Evolutionary conservation across 1,139 yeast genomes (phyloP).

Genomic region (Chernovozyma sophiae-reginae): DNA sequence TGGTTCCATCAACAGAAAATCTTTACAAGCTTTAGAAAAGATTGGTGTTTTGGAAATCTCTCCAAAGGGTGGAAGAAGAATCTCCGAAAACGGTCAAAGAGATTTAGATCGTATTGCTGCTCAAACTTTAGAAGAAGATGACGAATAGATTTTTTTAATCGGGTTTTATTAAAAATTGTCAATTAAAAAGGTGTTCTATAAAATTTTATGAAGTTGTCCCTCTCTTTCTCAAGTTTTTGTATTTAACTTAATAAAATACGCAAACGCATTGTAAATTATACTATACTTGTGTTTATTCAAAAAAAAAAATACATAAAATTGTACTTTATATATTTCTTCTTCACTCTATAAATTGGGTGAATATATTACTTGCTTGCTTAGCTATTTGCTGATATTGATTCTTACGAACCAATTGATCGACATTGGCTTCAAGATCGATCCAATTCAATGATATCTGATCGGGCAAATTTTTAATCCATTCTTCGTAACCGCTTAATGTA

Average conservation of each 20-base stretch:
- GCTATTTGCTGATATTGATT: conserved; percentile 17
- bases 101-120: conserved; percentile 99
- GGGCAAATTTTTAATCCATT: conserved; percentile 58
- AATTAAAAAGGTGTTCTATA: conserved; percentile 9
- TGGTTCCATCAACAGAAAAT: conserved; percentile 98
- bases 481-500: conserved; percentile 25
- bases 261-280: conserved; percentile 13
- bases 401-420: conserved; percentile 25
- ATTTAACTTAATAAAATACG: conserved; percentile 11
- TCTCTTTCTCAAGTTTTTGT: conserved; percentile 10
- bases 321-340: background rate
- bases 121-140: conserved; percentile 92
- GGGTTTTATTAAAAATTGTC: conserved; percentile 8
- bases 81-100: conserved; percentile 99
- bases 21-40: conserved; percentile 96
- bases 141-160: conserved; percentile 47
- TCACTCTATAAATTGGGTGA: background rate
- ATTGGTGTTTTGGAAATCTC: conserved; percentile 95
- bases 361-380: conserved; percentile 7
- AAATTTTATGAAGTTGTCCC: conserved; percentile 5
- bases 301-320: background rate
- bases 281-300: conserved; percentile 3
- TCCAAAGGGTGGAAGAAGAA: conserved; percentile 99
- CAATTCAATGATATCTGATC: conserved; percentile 58
- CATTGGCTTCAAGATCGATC: conserved; percentile 53